Evolutionary conservation across 2,329 filamentous ascomycete species (phyloP).

Genomic region (Sporothrix brunneoviolacea): DNA sequence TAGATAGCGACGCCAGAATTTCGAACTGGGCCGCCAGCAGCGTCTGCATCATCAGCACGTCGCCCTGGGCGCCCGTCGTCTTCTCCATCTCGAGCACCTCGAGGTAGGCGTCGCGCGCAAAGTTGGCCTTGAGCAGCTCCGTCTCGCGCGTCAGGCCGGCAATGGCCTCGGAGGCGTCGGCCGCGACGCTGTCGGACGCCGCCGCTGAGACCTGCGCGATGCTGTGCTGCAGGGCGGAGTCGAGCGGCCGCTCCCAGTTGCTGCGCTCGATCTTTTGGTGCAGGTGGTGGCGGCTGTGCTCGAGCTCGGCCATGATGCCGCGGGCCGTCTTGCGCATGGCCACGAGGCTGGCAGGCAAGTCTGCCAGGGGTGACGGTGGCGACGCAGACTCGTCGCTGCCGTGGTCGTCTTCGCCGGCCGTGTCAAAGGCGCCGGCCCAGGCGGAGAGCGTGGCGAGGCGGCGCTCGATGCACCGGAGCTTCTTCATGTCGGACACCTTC

Average conservation of each 20-base stretch:
- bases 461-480: constrained; percentile 72
- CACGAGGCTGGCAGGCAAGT: constrained; percentile 60
- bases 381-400: constrained; percentile 62
- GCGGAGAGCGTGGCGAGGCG: constrained; percentile 79
- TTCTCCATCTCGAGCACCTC: constrained; percentile 81
- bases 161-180: constrained; percentile 57
- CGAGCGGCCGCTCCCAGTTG: constrained; percentile 82
- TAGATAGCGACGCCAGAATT: constrained; percentile 74
- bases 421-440: constrained; percentile 90
- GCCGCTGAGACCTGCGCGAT: constrained; percentile 68
- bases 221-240: constrained; percentile 81
- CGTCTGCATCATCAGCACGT: constrained; percentile 71
- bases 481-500: constrained; percentile 71
- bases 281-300: constrained; percentile 83
- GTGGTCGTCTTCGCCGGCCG: constrained; percentile 52
- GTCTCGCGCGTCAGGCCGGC: constrained; percentile 71
- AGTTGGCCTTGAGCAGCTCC: constrained; percentile 76
- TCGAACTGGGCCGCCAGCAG: constrained; percentile 89
- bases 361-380: constrained; percentile 47
- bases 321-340: constrained; percentile 82
- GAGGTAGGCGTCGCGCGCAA: constrained; percentile 69
- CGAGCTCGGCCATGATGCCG: constrained; percentile 82
- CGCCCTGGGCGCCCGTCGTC: constrained; percentile 43
- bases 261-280: constrained; percentile 74
- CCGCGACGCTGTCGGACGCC: constrained; percentile 53